These are phyloP conservation scores for Pichia sp. DNA, from an alignment of 1,139 yeast species.

Conservation along the genomic window DNA sequence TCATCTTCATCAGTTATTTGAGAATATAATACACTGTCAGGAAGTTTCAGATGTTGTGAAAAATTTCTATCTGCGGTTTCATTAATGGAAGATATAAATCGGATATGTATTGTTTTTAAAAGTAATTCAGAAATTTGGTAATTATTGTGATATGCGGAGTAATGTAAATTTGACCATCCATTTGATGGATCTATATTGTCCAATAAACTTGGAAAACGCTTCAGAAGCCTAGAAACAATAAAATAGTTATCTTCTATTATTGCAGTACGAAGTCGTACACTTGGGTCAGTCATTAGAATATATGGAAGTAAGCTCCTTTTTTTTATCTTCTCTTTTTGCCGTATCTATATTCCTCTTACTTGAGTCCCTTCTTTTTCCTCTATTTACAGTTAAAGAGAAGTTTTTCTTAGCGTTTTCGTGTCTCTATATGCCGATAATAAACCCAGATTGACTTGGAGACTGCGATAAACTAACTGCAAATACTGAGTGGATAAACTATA, in stretches of 20 bases:
- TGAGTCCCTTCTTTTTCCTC: too few species aligned
- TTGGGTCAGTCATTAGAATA: slow-evolving; percentile 45
- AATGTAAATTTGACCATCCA: slow-evolving; percentile 90
- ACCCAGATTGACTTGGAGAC: too few species aligned
- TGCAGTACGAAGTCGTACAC: slow-evolving; percentile 66
- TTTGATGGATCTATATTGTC: slow-evolving; percentile 64
- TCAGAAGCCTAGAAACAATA: slow-evolving; percentile 64
- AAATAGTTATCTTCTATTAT: slow-evolving; percentile 64
- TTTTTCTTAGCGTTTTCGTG: too few species aligned
- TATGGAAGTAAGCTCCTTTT: too few species aligned
- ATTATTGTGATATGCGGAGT: slow-evolving; percentile 77
- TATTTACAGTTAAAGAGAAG: too few species aligned
- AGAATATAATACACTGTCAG: slow-evolving; percentile 15
- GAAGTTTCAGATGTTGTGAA: slow-evolving; percentile 8
- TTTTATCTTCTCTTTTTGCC: too few species aligned
- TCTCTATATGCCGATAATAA: too few species aligned
- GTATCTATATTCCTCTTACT: too few species aligned
- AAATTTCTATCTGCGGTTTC: slow-evolving; percentile 26
- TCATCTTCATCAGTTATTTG: slow-evolving; percentile 31
- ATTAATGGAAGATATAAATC: slow-evolving; percentile 22
- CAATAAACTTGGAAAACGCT: slow-evolving; percentile 70
- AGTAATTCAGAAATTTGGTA: slow-evolving; percentile 68
- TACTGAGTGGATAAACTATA: too few species aligned
- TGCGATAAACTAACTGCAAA: too few species aligned
- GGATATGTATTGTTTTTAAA: slow-evolving; percentile 34